Evolutionary conservation across 768 basidiomycete genomes (phyloP).

Genomic region (Tricholoma saponaceum): DNA sequence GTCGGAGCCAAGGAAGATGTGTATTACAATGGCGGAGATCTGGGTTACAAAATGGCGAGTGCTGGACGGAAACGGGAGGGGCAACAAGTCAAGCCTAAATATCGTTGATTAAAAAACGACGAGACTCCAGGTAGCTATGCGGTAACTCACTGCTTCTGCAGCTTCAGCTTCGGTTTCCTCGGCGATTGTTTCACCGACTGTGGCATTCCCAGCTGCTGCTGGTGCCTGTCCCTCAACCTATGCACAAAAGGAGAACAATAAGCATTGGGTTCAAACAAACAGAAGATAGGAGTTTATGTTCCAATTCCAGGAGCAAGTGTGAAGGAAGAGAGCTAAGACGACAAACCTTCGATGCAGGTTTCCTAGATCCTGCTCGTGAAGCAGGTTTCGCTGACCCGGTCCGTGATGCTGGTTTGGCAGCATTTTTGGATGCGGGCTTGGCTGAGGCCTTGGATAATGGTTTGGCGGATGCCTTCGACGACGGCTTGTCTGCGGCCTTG

Average conservation of each 20-base stretch:
- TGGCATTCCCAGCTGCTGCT: constrained; percentile 30
- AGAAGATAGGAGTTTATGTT: neutral
- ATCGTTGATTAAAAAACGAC: neutral
- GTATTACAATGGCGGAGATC: constrained; percentile 7
- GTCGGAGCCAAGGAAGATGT: constrained; percentile 4
- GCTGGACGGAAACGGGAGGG: constrained; percentile 3
- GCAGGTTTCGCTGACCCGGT: constrained; percentile 47
- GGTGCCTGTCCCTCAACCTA: constrained; percentile 38
- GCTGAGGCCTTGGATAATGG: constrained; percentile 39
- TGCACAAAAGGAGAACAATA: constrained; percentile 5
- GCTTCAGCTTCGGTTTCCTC: constrained; percentile 51
- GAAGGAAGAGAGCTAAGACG: constrained; percentile 2
- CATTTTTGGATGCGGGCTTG: constrained; percentile 39
- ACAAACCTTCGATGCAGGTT: constrained; percentile 60
- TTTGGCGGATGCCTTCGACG: constrained; percentile 36
- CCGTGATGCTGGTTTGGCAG: constrained; percentile 41
- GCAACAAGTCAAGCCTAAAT: constrained; percentile 3
- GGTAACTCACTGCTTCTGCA: constrained; percentile 12
- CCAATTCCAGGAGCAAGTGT: neutral
- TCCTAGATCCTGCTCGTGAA: constrained; percentile 57
- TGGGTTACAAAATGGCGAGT: constrained; percentile 8
- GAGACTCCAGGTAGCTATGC: neutral
- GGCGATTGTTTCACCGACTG: constrained; percentile 44
- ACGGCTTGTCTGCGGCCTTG: constrained; percentile 27
- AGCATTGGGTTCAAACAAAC: constrained; percentile 13